Evolutionary conservation across 2,329 filamentous ascomycete genomes (phyloP), one percentile per base, ranked within the genome.

Genomic region (Madurella mycetomatis): DNA sequence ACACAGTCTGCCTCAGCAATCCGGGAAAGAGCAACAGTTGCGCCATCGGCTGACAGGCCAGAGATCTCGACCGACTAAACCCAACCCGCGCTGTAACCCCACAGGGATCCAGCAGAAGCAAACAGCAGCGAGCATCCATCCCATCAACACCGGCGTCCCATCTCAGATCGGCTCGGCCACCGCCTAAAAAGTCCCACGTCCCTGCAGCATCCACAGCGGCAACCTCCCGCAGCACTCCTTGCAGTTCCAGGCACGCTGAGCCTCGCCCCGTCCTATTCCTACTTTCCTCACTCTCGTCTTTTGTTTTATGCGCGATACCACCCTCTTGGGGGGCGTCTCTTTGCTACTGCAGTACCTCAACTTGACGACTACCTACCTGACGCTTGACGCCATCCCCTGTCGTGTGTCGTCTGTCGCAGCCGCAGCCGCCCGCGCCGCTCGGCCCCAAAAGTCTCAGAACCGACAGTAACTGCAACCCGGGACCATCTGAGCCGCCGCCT

Each of bases 181-280:
- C 40, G 46, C 49, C 43, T 48, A 51, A 30, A 30, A 37, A 44
- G 31, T 42, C 17, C 49, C 53, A 48, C 39, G 60, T 62, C 60
- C 59, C 60, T 60, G 60, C 61, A 64, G 59, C 60, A 56, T 56
- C 58, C 59, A 54, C 61, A 60, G 61, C 61, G 61, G 60, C 60
- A 64, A 60, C 57, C 49, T 63, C 56, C 56, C 60, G 53, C 54
- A 52, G 55, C 51, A 48, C 31, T n/a, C 31, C 30, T 41, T 42
- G 31, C 40, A 43, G 25, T 19, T 46, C 48, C 48, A 37, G 41
- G 18, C 53, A 54, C 46, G 47, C 53, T 53, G 43, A 37, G 50
- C 16, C 34, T 44, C 44, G 32, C 43, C 39, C 45, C 44, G 25
- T 45, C 18, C 41, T 25, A 34, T 44, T 42, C 41, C 25, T 41